A percentile compares a stretch with the other conserved stretches of the same genome.
Evolutionary conservation across 2,329 filamentous ascomycete genomes (phyloP).

Genomic region (Talaromyces marneffei): DNA sequence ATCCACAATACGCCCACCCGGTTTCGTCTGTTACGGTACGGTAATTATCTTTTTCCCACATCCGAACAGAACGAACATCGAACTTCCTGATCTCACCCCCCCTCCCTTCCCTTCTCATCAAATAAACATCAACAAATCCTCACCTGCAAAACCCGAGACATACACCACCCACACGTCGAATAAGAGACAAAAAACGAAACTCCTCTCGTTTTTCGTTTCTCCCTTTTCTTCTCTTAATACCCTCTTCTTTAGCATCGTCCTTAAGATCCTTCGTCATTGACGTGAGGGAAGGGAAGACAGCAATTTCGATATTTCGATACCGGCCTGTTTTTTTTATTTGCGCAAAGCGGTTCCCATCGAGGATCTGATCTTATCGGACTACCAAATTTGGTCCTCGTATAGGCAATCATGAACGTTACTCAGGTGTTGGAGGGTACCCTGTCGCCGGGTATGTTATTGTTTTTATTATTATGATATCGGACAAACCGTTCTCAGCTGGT

Average conservation of each 20-base stretch:
- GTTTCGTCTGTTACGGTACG: not conserved
- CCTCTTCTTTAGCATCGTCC: conserved; percentile 13
- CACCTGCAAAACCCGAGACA: not conserved
- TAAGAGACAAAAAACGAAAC: not conserved
- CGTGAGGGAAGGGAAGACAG: not conserved
- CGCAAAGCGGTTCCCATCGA: conserved; percentile 5
- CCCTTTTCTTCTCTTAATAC: not conserved
- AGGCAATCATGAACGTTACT: conserved; percentile 83
- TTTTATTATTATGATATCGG: not conserved
- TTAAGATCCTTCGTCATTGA: conserved; percentile 10
- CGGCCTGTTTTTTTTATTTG: conserved; percentile 14
- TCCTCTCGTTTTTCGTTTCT: not conserved
- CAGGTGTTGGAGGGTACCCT: conserved; percentile 96
- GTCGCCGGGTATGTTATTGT: conserved; percentile 67
- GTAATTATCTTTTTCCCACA: conserved; percentile 14
- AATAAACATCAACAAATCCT: not conserved
- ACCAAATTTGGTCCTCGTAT: not conserved
- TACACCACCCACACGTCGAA: not conserved
- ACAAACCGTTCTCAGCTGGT: not conserved
- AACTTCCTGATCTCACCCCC: conserved; percentile 1
- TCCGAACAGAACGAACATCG: not conserved
- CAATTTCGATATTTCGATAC: not conserved
- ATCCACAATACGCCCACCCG: conserved; percentile 6
- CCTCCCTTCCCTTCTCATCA: not conserved
- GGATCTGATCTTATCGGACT: not conserved